Conservation (phyloP, 768 basidiomycete genomes). For the Chalciporus chontae region DNA sequence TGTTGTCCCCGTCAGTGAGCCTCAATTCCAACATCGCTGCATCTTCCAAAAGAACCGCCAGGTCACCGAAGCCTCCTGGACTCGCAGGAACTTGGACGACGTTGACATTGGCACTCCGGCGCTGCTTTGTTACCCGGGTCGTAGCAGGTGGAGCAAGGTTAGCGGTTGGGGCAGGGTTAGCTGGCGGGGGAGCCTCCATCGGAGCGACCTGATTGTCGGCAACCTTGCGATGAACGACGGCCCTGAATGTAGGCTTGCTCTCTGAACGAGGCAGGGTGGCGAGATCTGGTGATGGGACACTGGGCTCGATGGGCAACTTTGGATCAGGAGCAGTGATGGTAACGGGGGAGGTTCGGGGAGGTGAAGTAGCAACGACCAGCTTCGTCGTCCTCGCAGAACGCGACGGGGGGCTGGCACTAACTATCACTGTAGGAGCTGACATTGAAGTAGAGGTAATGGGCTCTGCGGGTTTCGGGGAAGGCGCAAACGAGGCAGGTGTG, state of each 20-base stretch:
- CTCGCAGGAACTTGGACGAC: slow-evolving; percentile 37
- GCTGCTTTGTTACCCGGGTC: slow-evolving; percentile 28
- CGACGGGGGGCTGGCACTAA: background rate
- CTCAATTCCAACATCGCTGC: slow-evolving; percentile 56
- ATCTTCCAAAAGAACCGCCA: slow-evolving; percentile 53
- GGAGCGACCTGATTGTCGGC: slow-evolving; percentile 31
- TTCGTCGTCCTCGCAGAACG: slow-evolving; percentile 2
- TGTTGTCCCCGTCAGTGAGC: slow-evolving; percentile 43
- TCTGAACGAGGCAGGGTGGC: slow-evolving; percentile 3
- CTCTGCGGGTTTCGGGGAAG: background rate
- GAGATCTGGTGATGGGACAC: slow-evolving; percentile 7
- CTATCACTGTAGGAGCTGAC: background rate
- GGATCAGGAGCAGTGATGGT: slow-evolving; percentile 5
- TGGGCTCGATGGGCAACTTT: slow-evolving; percentile 1
- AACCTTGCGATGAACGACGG: slow-evolving; percentile 57
- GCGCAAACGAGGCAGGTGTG: background rate
- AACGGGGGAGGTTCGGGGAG: background rate
- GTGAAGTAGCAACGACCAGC: background rate
- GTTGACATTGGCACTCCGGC: slow-evolving; percentile 21
- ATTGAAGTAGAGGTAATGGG: background rate
- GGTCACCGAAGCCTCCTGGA: slow-evolving; percentile 46
- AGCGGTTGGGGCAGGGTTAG: slow-evolving; percentile 12
- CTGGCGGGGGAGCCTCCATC: background rate
- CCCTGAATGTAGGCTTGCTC: slow-evolving; percentile 40
- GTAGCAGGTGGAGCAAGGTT: slow-evolving; percentile 20